phyloP scores from a whole-genome alignment of 106 monocot species.

The Agapanthus africanus region DNA sequence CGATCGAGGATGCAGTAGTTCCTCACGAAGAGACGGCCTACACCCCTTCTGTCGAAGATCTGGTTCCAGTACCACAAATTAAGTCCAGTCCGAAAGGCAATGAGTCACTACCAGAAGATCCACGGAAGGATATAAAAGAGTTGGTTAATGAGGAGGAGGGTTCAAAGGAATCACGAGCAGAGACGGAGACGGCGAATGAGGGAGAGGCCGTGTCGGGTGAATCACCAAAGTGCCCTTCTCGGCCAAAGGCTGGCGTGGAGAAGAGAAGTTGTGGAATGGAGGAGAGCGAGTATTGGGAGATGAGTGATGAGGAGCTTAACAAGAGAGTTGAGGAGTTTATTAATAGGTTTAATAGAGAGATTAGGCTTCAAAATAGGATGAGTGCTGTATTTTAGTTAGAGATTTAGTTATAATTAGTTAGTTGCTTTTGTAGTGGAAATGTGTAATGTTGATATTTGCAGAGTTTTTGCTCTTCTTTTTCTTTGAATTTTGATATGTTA shows the following conservation, averaged over 20 bases:
- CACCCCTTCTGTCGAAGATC: no score
- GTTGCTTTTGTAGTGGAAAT: not conserved
- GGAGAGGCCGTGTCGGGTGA: not conserved
- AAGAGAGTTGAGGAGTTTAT: slow-evolving; percentile 73
- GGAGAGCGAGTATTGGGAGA: slow-evolving; percentile 30
- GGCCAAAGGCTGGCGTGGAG: slow-evolving; percentile 15
- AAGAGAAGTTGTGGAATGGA: slow-evolving; percentile 12
- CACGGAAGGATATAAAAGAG: no score
- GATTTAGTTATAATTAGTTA: not conserved
- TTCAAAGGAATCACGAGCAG: not conserved
- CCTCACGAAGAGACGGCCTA: no score
- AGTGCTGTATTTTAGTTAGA: not conserved
- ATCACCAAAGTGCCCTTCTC: no score
- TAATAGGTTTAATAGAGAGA: slow-evolving; percentile 55
- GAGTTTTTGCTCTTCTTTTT: not conserved
- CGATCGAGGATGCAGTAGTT: no score
- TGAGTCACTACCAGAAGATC: no score
- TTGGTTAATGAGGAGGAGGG: not conserved
- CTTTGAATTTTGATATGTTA: not conserved
- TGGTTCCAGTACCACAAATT: no score
- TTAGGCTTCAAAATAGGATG: slow-evolving; percentile 24
- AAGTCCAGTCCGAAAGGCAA: no score
- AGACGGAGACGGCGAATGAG: no score
- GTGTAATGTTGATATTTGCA: not conserved
- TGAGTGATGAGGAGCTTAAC: slow-evolving; percentile 75